Conservation (phyloP, 139 green algal species). For the Chlorella sp. region DNA sequence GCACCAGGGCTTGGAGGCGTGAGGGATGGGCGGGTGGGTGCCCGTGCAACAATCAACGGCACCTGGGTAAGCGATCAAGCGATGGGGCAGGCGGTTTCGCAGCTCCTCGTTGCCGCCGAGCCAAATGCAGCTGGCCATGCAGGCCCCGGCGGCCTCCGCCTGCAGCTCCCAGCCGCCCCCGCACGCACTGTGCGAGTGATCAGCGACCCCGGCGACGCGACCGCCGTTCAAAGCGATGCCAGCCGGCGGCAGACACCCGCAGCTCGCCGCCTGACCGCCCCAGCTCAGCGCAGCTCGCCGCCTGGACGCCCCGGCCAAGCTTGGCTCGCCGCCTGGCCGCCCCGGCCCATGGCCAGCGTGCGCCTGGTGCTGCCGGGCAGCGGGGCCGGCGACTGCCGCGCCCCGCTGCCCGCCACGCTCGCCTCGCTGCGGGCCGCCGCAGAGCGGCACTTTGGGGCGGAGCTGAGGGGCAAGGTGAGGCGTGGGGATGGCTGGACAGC, state of each 20-base stretch:
- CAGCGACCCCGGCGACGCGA: not conserved
- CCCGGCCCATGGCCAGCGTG: not conserved
- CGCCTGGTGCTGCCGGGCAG: constrained; percentile 21
- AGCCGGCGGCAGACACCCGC: not conserved
- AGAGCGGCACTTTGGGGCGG: constrained; percentile 13
- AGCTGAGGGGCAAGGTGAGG: constrained; percentile 16
- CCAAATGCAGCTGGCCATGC: too few relatives aligned
- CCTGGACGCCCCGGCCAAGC: too few relatives aligned
- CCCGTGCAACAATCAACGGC: not conserved
- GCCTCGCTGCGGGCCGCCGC: not conserved
- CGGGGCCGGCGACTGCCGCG: not conserved
- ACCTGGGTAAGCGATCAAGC: not conserved
- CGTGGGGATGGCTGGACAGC: too few relatives aligned
- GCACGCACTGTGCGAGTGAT: not conserved
- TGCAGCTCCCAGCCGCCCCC: too few relatives aligned
- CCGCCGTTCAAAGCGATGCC: too few relatives aligned
- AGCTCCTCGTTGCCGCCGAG: too few relatives aligned
- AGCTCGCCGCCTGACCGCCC: too few relatives aligned
- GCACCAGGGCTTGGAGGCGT: too few relatives aligned
- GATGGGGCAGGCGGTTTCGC: not conserved
- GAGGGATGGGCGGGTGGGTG: not conserved
- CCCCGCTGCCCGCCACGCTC: too few relatives aligned
- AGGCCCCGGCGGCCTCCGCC: too few relatives aligned
- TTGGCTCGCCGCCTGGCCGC: too few relatives aligned
- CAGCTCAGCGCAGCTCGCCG: too few relatives aligned